Evolutionary conservation across 1,284 basidiomycete genomes (phyloP), one percentile per base, ranked within the genome.

Genomic region (Phlebopus sp.): DNA sequence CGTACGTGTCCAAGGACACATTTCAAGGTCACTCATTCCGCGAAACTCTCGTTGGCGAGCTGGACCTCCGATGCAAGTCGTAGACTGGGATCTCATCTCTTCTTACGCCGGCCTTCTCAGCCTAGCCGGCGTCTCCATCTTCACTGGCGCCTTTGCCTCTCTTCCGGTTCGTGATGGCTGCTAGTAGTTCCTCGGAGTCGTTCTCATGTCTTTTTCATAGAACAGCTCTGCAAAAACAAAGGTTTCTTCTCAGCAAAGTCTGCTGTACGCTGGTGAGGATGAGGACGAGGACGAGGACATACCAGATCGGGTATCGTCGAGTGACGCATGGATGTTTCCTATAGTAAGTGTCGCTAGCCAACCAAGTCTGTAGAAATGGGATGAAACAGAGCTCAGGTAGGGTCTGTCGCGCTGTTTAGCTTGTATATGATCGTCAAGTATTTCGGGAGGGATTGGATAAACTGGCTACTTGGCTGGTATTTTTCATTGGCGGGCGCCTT

Each of bases 381-480:
- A 37, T 39, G 32, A 49, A 46, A 30, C 10, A 14, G 31, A 8
- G 19, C 5, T 37, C 55, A 89, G 85, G 65, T 86, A 49, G 87
- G 84, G 6, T 89, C 86, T 1, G 69, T 70, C 3, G 75, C 77
- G 17, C 71, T 93, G 23, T 72, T 86, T 52, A 78, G 81, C 5
- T 67, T 92, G 44, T 93, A 89, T 60, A 59, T 81, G 41, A 68
- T 85, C 31, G 77, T 93, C 55, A 85, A 84, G 61, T 94, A 86
- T 63, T 68, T 91, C 37, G 90, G 90, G 35, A 82, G 79, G 57
- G 81, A 84, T 57, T 92, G 90, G 86, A 84, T 97, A 54, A 92
- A 92, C 63, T 81, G 75, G 73, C 52, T 90, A 1, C 69, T 92
- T 17, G 79, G 78, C n/a, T 82, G 83, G 73, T 93, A 93, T 61